Percentiles rank a stretch among this genome's conserved stretches.
These are phyloP conservation scores for Corylus heterophylla DNA, from an alignment of 306 rosid genomes.

Conservation along the genomic window DNA sequence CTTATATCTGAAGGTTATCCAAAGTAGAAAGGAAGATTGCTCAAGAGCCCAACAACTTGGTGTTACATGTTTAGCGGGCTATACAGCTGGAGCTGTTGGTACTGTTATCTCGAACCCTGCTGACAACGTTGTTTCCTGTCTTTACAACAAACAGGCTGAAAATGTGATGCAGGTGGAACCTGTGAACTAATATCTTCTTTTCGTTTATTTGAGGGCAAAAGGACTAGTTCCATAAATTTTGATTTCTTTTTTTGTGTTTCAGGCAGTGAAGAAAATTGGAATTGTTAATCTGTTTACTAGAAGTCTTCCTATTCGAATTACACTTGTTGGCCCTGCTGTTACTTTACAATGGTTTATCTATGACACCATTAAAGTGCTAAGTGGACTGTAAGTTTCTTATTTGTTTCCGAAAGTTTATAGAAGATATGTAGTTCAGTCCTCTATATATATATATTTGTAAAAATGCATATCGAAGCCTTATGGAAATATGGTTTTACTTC, in stretches of 20 bases:
- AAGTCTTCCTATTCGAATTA: conserved; percentile 84
- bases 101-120: conserved; percentile 71
- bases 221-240: conserved; percentile 1
- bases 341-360: conserved; percentile 95
- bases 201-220: conserved; percentile 3
- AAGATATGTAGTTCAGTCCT: background rate
- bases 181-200: conserved; percentile 15
- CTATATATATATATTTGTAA: background rate
- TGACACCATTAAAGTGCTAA: conserved; percentile 78
- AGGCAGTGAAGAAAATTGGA: conserved; percentile 91
- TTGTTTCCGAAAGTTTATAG: background rate
- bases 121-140: conserved; percentile 60
- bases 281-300: conserved; percentile 71
- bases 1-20: conserved; percentile 47
- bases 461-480: background rate
- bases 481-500: background rate
- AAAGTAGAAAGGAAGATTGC: conserved; percentile 58
- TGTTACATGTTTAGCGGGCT: conserved; percentile 67
- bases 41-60: conserved; percentile 69
- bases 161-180: conserved; percentile 53
- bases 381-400: conserved; percentile 74
- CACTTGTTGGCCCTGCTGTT: conserved; percentile 81
- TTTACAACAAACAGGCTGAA: conserved; percentile 65
- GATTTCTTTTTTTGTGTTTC: conserved; percentile 12
- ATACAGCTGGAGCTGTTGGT: conserved; percentile 62